These are phyloP conservation scores for Cladophialophora bantiana DNA, from an alignment of 2,329 filamentous ascomycete species.

Conservation along the genomic window DNA sequence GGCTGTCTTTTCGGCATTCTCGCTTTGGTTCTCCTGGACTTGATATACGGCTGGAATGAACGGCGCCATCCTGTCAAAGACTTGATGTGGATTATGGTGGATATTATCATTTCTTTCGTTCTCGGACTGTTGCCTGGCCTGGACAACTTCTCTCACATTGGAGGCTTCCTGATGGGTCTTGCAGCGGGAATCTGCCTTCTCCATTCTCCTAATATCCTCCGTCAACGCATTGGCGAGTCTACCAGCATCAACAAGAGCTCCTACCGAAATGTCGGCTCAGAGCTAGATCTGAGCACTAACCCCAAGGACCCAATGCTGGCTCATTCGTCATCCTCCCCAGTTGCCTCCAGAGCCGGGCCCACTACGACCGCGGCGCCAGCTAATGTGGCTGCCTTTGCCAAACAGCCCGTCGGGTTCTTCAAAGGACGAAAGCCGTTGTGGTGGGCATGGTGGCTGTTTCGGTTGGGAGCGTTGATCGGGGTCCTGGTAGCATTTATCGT, in stretches of 20 bases:
- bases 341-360: conserved; percentile 11
- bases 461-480: conserved; percentile 77
- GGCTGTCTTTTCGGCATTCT: conserved; percentile 91
- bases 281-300: conserved; percentile 28
- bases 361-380: conserved; percentile 62
- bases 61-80: conserved; percentile 79
- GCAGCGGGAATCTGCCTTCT: conserved; percentile 85
- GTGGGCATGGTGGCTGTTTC: conserved; percentile 97
- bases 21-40: conserved; percentile 83
- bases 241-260: conserved; percentile 42
- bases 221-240: conserved; percentile 71
- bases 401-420: conserved; percentile 74
- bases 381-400: conserved; percentile 53
- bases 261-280: conserved; percentile 37
- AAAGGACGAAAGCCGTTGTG: conserved; percentile 89
- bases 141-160: conserved; percentile 97
- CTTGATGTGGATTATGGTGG: conserved; percentile 83
- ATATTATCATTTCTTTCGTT: conserved; percentile 88
- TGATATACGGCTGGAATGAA: conserved; percentile 90
- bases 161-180: conserved; percentile 91
- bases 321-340: not conserved
- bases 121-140: conserved; percentile 89
- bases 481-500: conserved; percentile 86
- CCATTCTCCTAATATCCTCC: conserved; percentile 82
- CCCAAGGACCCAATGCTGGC: conserved; percentile 30